Evolutionary conservation across 2,329 filamentous ascomycete species (phyloP).

Genomic region (Thermochaetoides dissita): DNA sequence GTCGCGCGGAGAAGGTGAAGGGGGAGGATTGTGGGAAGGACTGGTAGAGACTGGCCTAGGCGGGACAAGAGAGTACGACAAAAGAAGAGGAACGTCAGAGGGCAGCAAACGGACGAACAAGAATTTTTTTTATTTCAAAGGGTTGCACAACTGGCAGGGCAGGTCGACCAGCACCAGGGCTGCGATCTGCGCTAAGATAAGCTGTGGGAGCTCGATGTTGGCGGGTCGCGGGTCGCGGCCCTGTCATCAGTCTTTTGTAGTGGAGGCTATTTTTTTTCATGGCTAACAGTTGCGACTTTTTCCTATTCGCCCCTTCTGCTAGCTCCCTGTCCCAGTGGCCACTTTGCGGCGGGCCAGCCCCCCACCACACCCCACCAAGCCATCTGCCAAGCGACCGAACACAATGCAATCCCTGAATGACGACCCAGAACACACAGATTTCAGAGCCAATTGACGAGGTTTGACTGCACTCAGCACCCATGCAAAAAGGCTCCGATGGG

Average conservation of each 20-base stretch:
- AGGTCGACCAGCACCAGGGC: no score
- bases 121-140: no score
- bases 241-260: conserved; percentile 2
- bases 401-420: no score
- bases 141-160: no score
- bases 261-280: conserved; percentile 7
- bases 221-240: neutral
- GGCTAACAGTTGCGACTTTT: conserved; percentile 6
- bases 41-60: neutral
- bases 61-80: neutral
- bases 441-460: no score
- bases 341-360: conserved; percentile 2
- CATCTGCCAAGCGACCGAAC: neutral
- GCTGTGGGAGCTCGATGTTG: no score
- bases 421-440: no score
- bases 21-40: neutral
- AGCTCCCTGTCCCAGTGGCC: neutral
- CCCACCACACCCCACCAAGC: conserved; percentile 3
- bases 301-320: conserved; percentile 11
- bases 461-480: no score
- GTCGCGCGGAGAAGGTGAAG: neutral
- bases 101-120: no score
- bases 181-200: no score
- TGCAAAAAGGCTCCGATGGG: no score
- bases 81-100: no score